A percentile compares a stretch with the other conserved stretches of the same genome.
Evolutionary conservation across 306 rosid genomes (phyloP).

Genomic region (Vigna radiata): DNA sequence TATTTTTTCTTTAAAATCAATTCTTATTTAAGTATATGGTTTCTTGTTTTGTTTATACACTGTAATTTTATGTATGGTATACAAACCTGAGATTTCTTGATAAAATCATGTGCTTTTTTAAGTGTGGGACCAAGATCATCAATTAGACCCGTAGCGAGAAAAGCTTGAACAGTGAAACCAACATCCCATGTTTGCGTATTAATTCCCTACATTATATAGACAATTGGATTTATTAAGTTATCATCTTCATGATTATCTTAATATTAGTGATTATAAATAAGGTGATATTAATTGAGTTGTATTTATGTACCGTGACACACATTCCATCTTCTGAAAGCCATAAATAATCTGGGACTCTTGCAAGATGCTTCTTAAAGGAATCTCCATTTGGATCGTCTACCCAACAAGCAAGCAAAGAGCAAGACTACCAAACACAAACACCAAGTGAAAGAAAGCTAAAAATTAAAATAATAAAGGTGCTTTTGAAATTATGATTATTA

Average conservation of each 20-base stretch:
- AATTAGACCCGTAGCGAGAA: too few species aligned
- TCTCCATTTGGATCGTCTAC: neutral
- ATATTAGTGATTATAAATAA: neutral
- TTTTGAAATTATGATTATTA: neutral
- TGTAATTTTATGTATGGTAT: too few species aligned
- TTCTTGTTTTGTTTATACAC: too few species aligned
- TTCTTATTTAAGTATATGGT: too few species aligned
- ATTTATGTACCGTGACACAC: neutral
- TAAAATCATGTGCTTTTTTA: too few species aligned
- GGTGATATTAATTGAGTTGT: too few species aligned
- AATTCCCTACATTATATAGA: conserved; percentile 42
- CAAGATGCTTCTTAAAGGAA: neutral
- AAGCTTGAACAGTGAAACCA: neutral
- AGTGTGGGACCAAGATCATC: too few species aligned
- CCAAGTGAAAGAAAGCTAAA: too few species aligned
- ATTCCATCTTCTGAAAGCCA: neutral
- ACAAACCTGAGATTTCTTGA: too few species aligned
- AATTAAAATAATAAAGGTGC: too few species aligned
- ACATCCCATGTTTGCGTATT: conserved; percentile 80
- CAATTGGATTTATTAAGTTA: neutral
- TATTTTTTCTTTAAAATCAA: too few species aligned
- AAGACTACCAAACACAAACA: neutral
- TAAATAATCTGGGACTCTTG: neutral
- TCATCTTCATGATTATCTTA: neutral
- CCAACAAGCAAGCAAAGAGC: neutral